Evolutionary conservation across 768 basidiomycete species (phyloP).

Genomic region (Naganishia vaughanmartiniae): DNA sequence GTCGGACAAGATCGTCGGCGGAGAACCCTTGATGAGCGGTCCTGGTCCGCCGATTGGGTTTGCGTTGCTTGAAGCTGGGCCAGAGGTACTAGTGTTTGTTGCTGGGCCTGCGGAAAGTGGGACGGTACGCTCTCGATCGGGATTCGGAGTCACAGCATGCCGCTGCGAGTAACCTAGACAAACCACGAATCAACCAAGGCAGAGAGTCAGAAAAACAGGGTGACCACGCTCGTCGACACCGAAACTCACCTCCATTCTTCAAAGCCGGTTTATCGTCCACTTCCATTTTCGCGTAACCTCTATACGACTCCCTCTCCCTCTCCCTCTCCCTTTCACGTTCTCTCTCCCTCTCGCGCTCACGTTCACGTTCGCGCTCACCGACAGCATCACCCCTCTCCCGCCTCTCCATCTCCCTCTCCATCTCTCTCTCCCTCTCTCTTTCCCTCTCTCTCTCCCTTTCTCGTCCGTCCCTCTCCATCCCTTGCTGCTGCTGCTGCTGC

Average conservation of each 20-base stretch:
- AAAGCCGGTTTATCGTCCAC: slow-evolving; percentile 20
- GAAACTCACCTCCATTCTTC: slow-evolving; percentile 9
- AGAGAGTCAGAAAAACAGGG: not conserved
- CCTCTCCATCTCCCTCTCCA: slow-evolving; percentile 17
- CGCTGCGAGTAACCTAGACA: slow-evolving; percentile 6
- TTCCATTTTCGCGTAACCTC: slow-evolving; percentile 31
- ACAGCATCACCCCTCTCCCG: too few species aligned
- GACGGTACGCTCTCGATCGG: slow-evolving; percentile 24
- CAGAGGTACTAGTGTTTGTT: not conserved
- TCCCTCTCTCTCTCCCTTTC: slow-evolving; percentile 25
- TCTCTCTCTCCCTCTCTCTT: slow-evolving; percentile 42
- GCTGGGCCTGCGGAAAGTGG: slow-evolving; percentile 33
- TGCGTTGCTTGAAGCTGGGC: not conserved
- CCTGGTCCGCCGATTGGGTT: not conserved
- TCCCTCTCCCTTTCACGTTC: slow-evolving; percentile 20
- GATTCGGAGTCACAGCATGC: slow-evolving; percentile 8
- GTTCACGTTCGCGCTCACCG: slow-evolving; percentile 39
- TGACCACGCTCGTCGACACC: too few species aligned
- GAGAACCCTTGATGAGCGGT: slow-evolving; percentile 27
- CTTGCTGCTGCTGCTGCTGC: not conserved
- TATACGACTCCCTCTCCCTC: slow-evolving; percentile 20
- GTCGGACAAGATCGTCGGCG: slow-evolving; percentile 45
- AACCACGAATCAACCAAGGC: not conserved
- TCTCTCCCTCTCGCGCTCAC: slow-evolving; percentile 53
- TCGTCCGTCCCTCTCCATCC: not conserved